A percentile compares a stretch with the other conserved stretches of the same genome.
These are phyloP conservation scores for Yamadazyma akitaensis DNA, from an alignment of 805 yeast genomes.

Conservation along the genomic window DNA sequence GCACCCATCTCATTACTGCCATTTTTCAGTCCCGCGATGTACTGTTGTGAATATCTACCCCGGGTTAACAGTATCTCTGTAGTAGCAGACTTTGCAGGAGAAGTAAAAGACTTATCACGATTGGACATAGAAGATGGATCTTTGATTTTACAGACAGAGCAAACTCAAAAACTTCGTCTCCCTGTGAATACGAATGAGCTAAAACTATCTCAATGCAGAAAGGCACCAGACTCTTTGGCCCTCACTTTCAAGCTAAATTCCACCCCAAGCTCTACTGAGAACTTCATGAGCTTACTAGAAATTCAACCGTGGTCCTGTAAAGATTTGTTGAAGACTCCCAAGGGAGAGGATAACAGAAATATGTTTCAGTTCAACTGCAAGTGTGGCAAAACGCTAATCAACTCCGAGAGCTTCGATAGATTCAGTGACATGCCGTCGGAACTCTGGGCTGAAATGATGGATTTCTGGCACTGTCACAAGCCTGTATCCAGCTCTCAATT, in stretches of 20 bases:
- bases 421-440: constrained; percentile 82
- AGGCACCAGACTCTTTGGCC: not conserved
- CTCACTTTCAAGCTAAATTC: not conserved
- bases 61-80: constrained; percentile 18
- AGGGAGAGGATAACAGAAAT: constrained; percentile 15
- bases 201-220: not conserved
- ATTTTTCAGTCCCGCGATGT: constrained; percentile 15
- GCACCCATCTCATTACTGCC: not conserved
- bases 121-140: not conserved
- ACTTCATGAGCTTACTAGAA: constrained; percentile 9
- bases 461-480: constrained; percentile 95
- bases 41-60: constrained; percentile 23
- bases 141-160: not conserved
- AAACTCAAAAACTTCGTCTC: not conserved
- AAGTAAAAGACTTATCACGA: constrained; percentile 8
- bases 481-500: constrained; percentile 41
- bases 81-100: constrained; percentile 12
- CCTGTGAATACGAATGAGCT: constrained; percentile 1
- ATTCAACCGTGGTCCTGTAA: constrained; percentile 41
- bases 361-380: constrained; percentile 30
- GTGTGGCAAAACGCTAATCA: constrained; percentile 28
- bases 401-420: constrained; percentile 25
- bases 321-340: constrained; percentile 38
- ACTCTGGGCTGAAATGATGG: constrained; percentile 93
- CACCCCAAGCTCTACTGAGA: not conserved